Percentiles rank a stretch among this genome's conserved stretches.
These are phyloP conservation scores for Monosporascus cannonballus DNA, from an alignment of 2,329 filamentous ascomycete genomes.

Conservation along the genomic window DNA sequence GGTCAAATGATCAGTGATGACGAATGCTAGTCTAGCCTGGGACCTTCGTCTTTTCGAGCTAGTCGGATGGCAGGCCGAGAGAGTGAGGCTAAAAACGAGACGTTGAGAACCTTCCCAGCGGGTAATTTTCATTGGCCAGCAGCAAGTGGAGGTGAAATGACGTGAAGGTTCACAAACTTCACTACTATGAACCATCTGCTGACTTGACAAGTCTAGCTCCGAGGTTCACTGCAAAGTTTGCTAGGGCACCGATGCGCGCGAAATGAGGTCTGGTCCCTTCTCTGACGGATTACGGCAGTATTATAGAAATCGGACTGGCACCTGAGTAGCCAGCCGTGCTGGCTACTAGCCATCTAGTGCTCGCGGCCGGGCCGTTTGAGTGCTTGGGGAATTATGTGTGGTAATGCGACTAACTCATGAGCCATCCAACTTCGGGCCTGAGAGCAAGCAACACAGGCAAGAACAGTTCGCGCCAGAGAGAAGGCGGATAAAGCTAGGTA, in stretches of 20 bases:
- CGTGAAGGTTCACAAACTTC: not conserved
- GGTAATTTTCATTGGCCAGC: not conserved
- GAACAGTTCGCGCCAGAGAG: slow-evolving; percentile 10
- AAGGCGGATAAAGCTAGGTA: slow-evolving; percentile 12
- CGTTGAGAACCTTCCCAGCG: not conserved
- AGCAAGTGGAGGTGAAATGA: not conserved
- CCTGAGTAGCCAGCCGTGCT: no score
- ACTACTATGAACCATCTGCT: not conserved
- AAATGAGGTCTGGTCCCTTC: no score
- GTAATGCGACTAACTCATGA: no score
- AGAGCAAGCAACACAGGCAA: not conserved
- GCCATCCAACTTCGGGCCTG: not conserved
- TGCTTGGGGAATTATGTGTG: no score
- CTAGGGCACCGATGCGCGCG: no score
- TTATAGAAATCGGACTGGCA: no score
- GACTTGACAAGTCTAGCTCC: not conserved
- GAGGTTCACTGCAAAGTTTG: not conserved
- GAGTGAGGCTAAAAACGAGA: not conserved
- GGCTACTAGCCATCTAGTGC: no score
- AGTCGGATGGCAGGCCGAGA: not conserved
- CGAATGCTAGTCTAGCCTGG: not conserved
- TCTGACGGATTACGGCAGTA: no score
- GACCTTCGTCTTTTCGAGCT: not conserved
- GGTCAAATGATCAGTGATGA: not conserved
- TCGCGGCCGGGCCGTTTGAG: no score